phyloP scores from a whole-genome alignment of 352 stramenopile genomes.

The Phytophthora nicotianae region DNA sequence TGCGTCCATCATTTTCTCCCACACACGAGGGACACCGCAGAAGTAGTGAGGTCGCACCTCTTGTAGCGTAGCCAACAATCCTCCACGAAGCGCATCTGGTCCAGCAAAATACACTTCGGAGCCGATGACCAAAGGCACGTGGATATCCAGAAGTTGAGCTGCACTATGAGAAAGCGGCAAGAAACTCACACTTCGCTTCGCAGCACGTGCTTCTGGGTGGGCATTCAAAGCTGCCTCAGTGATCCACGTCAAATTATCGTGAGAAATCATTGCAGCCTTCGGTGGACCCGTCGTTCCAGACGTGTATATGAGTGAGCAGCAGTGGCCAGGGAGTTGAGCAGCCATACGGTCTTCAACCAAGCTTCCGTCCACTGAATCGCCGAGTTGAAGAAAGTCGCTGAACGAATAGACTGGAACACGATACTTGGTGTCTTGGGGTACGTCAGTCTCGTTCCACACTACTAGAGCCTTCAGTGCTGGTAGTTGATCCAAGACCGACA shows the following conservation, averaged over 20 bases:
- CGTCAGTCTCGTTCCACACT: constrained; percentile 54
- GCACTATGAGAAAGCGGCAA: constrained; percentile 81
- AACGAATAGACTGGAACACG: constrained; percentile 62
- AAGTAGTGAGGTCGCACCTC: constrained; percentile 76
- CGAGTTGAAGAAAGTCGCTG: constrained; percentile 57
- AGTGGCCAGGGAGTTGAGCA: constrained; percentile 60
- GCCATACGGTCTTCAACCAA: constrained; percentile 47
- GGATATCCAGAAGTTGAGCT: constrained; percentile 82
- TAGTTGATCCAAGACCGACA: constrained; percentile 64
- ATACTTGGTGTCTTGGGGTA: constrained; percentile 27
- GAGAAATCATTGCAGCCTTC: constrained; percentile 75
- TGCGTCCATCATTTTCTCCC: constrained; percentile 89
- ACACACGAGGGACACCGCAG: constrained; percentile 87
- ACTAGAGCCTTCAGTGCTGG: constrained; percentile 79
- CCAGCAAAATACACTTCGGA: constrained; percentile 79
- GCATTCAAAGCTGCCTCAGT: constrained; percentile 52
- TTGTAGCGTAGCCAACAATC: constrained; percentile 65
- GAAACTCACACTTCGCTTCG: constrained; percentile 75
- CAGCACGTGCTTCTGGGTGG: constrained; percentile 49
- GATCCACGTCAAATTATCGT: constrained; percentile 79
- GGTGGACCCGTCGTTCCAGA: constrained; percentile 75
- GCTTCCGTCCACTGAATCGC: constrained; percentile 34
- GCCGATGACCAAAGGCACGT: constrained; percentile 64
- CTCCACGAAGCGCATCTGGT: constrained; percentile 72
- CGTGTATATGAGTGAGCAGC: constrained; percentile 91